Evolutionary conservation across 768 basidiomycete genomes (phyloP), one percentile per base, ranked within the genome.

Genomic region (Hericium alpestre): DNA sequence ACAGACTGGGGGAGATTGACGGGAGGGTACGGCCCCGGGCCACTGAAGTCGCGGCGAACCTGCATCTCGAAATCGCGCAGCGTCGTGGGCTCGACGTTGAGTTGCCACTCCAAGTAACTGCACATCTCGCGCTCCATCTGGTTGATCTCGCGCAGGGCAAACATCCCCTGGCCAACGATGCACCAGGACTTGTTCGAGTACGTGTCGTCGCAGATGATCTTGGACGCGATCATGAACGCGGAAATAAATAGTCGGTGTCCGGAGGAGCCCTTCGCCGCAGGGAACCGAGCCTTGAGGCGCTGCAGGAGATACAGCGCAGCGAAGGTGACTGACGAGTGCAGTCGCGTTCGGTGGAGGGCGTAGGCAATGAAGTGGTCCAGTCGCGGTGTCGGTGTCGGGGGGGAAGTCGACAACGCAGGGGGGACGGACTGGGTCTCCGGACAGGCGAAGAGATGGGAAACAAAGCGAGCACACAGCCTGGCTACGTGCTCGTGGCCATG

Each of bases 41-140:
- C 74, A 38, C 71, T 70, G 59, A 87, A 90, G 56, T 90, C 87
- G 10, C 73, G 73, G 38, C 74, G 74, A 0, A 87, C 79, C 65
- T 79, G 79, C 0, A 65, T 64, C 63, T 88, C 83, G 64, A 90
- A 90, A 40, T 79, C 81, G 3, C 65, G 60, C 0, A 90, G 71
- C 0, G 82, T 82, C 0, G 73, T 65, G 0, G 83, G 79, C 53
- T 89, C 87, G 53, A 90, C 84, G 46, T 83, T 87, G 7, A 90
- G 74, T 65, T 90, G 86, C 93, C 93, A 97, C 67, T 95, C 93
- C 47, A 99, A 74, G 66, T 97, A 98, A 15, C 81, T 78, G 61
- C 85, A 92, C 86, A 96, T 93, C 71, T 94, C 92, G 22, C 91
- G 75, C 74, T 94, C 93, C 92, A 94, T 93, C 76, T 94, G 92